phyloP scores from a whole-genome alignment of 139 green algal genomes.

The Coelastrella sp. region DNA sequence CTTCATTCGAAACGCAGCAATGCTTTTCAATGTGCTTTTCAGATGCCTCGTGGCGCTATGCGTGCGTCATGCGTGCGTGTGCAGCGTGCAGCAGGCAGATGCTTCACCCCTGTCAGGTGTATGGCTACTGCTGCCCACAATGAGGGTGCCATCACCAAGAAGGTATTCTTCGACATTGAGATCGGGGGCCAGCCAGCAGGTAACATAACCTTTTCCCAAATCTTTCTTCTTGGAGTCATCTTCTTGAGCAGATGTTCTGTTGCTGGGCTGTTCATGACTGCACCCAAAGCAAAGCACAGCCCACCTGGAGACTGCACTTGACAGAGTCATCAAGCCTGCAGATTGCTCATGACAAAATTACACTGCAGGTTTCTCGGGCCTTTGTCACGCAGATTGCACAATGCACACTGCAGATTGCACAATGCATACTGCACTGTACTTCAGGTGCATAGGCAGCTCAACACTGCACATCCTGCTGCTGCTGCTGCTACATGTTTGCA shows the following conservation, averaged over 20 bases:
- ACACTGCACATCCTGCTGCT: background rate
- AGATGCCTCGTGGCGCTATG: conserved; percentile 27
- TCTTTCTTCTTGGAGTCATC: no score
- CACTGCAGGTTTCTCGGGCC: no score
- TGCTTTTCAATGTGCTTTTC: background rate
- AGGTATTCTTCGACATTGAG: conserved; percentile 83
- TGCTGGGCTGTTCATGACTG: no score
- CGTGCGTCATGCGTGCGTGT: background rate
- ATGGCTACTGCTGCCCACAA: conserved; percentile 51
- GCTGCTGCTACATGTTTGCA: conserved; percentile 25
- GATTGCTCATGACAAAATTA: no score
- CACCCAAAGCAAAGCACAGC: no score
- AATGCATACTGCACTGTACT: background rate
- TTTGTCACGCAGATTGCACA: no score
- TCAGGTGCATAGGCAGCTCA: background rate
- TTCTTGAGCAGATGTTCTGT: no score
- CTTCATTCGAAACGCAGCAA: no score
- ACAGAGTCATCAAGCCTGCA: no score
- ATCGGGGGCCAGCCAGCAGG: conserved; percentile 56
- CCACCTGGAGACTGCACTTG: no score
- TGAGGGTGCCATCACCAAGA: conserved; percentile 56
- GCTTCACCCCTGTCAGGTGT: conserved; percentile 32
- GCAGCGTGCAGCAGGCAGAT: background rate
- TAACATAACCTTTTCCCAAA: no score
- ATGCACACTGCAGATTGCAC: no score